Evolutionary conservation across 2,329 filamentous ascomycete genomes (phyloP).

Genomic region (Trichothecium roseum): DNA sequence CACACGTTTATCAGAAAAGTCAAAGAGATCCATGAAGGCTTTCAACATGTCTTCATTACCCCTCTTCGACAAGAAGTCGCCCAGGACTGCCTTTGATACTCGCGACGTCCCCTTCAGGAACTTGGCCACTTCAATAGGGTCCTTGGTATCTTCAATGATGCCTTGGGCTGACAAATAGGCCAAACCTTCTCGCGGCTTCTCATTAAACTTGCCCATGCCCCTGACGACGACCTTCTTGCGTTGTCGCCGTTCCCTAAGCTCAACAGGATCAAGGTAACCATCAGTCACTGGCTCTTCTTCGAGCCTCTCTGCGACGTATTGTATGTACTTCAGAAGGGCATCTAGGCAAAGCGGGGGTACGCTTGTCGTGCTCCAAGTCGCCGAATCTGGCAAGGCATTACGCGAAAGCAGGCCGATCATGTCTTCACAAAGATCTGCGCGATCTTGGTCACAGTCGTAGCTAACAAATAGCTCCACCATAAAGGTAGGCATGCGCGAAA

Average conservation of each 20-base stretch:
- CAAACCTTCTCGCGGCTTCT: conserved; percentile 81
- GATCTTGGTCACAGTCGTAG: conserved; percentile 91
- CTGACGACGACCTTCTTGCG: conserved; percentile 84
- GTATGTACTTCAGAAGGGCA: conserved; percentile 79
- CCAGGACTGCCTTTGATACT: conserved; percentile 81
- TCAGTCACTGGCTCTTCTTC: conserved; percentile 53
- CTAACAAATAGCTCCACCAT: conserved; percentile 96
- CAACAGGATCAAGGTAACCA: conserved; percentile 54
- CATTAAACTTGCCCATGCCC: conserved; percentile 87
- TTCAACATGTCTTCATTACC: conserved; percentile 77
- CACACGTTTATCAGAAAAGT: conserved; percentile 76
- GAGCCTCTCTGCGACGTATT: conserved; percentile 81
- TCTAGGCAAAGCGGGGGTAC: conserved; percentile 92
- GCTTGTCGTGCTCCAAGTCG: conserved; percentile 97
- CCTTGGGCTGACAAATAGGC: conserved; percentile 77
- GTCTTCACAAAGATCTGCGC: conserved; percentile 87
- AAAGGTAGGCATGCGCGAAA: conserved; percentile 87
- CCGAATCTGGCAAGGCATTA: conserved; percentile 93
- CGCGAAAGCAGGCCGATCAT: conserved; percentile 86
- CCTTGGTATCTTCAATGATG: conserved; percentile 66
- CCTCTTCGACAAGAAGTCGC: conserved; percentile 87
- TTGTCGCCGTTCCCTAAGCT: conserved; percentile 60
- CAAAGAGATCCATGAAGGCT: conserved; percentile 77
- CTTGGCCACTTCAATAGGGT: conserved; percentile 68
- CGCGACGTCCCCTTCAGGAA: conserved; percentile 83